Percentiles rank a stretch among this genome's conserved stretches.
phyloP scores from a whole-genome alignment of 108 stramenopile species.

The Nitzschia sp. region DNA sequence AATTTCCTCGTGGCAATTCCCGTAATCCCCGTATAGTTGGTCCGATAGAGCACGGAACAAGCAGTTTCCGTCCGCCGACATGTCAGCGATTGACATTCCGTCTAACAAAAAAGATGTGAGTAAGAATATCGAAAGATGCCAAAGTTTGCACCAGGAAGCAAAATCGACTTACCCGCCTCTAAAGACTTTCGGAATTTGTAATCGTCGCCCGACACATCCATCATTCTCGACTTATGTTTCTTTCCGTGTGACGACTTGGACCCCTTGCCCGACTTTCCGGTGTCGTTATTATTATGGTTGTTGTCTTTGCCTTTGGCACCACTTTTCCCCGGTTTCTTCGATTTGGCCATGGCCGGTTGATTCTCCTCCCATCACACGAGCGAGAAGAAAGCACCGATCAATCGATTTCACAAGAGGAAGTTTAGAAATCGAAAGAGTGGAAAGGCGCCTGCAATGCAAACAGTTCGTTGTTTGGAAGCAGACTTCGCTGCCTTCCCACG shows the following conservation, averaged over 20 bases:
- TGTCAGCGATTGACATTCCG: conserved; percentile 53
- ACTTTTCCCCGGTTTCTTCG: background rate
- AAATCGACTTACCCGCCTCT: conserved; percentile 4
- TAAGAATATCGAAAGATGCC: background rate
- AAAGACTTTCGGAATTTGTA: conserved; percentile 11
- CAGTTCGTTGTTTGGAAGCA: too few species aligned
- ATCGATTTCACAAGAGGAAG: too few species aligned
- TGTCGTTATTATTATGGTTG: background rate
- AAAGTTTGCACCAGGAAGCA: background rate
- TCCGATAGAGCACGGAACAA: conserved; percentile 85
- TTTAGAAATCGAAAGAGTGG: too few species aligned
- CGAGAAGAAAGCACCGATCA: too few species aligned
- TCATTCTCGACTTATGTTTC: background rate
- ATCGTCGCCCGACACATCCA: background rate
- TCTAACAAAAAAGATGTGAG: conserved; percentile 7
- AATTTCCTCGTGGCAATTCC: conserved; percentile 50
- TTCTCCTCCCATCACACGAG: too few species aligned
- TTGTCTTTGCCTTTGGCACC: background rate
- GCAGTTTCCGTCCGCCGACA: conserved; percentile 82
- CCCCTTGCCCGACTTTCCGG: background rate
- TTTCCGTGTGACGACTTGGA: background rate
- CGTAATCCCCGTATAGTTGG: conserved; percentile 70
- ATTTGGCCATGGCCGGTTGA: conserved; percentile 2
- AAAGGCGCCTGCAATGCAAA: too few species aligned
- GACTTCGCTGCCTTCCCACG: too few species aligned